Evolutionary conservation across 176 grass and related monocot species (phyloP).

Genomic region (Olyra latifolia): DNA sequence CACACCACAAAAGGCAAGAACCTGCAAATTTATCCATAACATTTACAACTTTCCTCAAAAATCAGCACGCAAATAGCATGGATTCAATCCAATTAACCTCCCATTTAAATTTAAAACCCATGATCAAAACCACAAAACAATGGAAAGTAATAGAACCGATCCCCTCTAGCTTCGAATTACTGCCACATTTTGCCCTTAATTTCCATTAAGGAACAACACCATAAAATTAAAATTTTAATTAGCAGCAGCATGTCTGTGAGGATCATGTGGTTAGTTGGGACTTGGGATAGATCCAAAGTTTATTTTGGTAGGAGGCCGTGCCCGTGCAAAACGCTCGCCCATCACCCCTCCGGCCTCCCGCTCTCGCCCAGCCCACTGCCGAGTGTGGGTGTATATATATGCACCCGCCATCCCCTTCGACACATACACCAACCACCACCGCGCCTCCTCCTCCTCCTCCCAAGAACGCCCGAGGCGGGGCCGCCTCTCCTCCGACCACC

Average conservation of each 20-base stretch:
- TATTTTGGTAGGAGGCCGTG: slow-evolving; percentile 12
- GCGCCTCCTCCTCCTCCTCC: not conserved
- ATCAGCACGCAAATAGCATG: not conserved
- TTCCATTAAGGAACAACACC: not conserved
- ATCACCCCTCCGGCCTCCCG: not conserved
- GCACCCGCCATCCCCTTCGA: not conserved
- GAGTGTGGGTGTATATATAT: slow-evolving; percentile 12
- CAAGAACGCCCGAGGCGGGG: slow-evolving; percentile 25
- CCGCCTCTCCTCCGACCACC: not conserved
- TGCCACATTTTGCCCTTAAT: not conserved
- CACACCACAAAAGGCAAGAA: not conserved
- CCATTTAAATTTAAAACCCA: no score
- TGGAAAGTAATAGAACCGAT: not conserved
- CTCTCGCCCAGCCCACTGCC: slow-evolving; percentile 4
- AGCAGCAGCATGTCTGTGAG: not conserved
- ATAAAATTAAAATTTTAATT: not conserved
- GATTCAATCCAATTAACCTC: not conserved
- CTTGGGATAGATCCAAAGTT: not conserved
- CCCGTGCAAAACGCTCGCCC: slow-evolving; percentile 35
- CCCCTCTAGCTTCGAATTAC: not conserved
- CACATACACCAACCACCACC: slow-evolving; percentile 34
- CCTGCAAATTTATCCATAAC: not conserved
- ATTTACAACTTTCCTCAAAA: not conserved
- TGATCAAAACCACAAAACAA: not conserved
- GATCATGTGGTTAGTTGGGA: not conserved